Evolutionary conservation across 148 eudicot genomes (phyloP).

Genomic region (Persicaria tinctoria): DNA sequence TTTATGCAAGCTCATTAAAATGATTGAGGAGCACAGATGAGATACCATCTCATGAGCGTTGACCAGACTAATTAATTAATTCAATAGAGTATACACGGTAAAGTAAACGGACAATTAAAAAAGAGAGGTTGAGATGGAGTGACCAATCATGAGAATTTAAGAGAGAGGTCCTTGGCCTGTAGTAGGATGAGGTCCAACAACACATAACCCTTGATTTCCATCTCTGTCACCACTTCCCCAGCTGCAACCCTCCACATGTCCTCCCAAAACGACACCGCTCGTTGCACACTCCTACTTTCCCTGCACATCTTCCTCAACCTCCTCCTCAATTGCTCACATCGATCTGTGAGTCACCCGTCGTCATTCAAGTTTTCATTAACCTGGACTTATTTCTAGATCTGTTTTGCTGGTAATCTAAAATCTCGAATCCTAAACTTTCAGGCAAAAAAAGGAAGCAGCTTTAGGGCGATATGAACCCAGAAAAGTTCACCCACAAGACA

Average conservation of each 20-base stretch:
- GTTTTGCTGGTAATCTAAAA: too few species aligned
- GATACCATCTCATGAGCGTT: too few species aligned
- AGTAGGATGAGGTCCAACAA: constrained; percentile 52
- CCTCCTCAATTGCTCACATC: neutral
- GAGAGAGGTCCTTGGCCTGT: constrained; percentile 39
- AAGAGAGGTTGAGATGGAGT: neutral
- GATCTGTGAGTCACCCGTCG: too few species aligned
- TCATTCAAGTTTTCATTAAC: too few species aligned
- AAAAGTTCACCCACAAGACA: constrained; percentile 68
- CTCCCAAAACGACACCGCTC: constrained; percentile 1
- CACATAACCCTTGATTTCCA: constrained; percentile 61
- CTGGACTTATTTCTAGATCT: too few species aligned
- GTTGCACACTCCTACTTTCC: neutral
- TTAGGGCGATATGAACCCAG: constrained; percentile 48
- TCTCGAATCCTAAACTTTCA: neutral
- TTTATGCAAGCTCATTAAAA: too few species aligned
- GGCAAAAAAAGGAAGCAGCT: neutral
- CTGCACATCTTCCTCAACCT: neutral
- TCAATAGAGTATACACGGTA: too few species aligned
- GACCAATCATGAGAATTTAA: constrained; percentile 69
- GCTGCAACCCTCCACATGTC: neutral
- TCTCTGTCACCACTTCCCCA: constrained; percentile 21
- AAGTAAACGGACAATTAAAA: neutral
- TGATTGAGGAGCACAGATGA: too few species aligned
- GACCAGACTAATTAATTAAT: too few species aligned